A percentile compares a stretch with the other conserved stretches of the same genome.
Evolutionary conservation across 371 early-diverging fungal species (phyloP).

Genomic region (Mucor mucedo): DNA sequence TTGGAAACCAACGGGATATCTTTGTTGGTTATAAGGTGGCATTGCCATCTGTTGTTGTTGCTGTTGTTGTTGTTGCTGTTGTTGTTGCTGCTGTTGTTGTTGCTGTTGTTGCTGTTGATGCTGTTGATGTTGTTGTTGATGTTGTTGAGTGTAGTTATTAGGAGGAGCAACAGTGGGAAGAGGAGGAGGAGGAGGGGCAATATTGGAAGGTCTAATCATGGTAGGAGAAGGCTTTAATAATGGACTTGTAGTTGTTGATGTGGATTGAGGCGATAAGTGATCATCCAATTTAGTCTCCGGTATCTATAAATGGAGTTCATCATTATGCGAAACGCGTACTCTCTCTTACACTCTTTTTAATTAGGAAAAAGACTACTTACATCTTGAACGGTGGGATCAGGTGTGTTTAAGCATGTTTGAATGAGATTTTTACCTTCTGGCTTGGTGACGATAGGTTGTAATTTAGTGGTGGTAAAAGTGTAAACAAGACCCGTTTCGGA

Average conservation of each 20-base stretch:
- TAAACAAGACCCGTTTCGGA: slow-evolving; percentile 98
- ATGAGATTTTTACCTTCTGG: slow-evolving; percentile 95
- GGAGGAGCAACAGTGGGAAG: slow-evolving; percentile 4
- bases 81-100: not conserved
- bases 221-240: slow-evolving; percentile 17
- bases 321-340: not conserved
- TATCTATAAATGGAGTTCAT: not conserved
- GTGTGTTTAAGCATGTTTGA: slow-evolving; percentile 92
- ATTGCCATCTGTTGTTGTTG: slow-evolving; percentile 1
- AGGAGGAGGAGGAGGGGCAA: slow-evolving; percentile 3
- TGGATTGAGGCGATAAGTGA: slow-evolving; percentile 19
- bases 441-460: slow-evolving; percentile 94
- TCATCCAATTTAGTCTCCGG: slow-evolving; percentile 13
- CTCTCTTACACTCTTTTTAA: not conserved
- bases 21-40: slow-evolving; percentile 7
- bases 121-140: not conserved
- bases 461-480: slow-evolving; percentile 97
- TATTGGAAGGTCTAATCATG: slow-evolving; percentile 8
- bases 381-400: slow-evolving; percentile 52
- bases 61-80: slow-evolving; percentile 6
- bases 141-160: not conserved
- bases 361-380: not conserved
- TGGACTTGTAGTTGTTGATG: slow-evolving; percentile 11
- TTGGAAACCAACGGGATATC: slow-evolving; percentile 13
- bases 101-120: not conserved